phyloP scores from a whole-genome alignment of 2,329 filamentous ascomycete species.

The Phialophora chinensis region DNA sequence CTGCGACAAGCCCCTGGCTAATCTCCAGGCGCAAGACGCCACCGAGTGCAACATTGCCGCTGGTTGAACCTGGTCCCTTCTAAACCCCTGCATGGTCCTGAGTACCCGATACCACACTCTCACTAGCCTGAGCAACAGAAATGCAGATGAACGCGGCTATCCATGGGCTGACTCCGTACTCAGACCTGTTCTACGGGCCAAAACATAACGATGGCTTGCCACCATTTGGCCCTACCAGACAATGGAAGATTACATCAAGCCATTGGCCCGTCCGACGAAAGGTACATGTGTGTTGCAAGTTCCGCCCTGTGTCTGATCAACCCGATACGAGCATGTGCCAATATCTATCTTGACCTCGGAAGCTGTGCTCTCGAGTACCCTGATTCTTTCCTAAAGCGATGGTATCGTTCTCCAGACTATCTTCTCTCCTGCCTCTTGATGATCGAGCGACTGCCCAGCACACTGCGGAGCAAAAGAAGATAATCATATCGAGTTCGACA shows the following conservation, averaged over 20 bases:
- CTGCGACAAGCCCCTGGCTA: background rate
- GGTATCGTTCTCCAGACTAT: background rate
- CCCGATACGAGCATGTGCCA: background rate
- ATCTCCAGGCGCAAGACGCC: background rate
- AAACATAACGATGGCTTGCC: background rate
- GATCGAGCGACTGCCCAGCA: background rate
- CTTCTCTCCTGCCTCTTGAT: background rate
- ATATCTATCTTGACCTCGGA: background rate
- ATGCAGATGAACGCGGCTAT: background rate
- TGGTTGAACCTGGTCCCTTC: background rate
- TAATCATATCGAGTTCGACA: conserved; percentile 18
- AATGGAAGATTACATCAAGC: background rate
- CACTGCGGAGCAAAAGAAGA: conserved; percentile 18
- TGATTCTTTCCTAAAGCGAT: background rate
- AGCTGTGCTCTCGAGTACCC: background rate
- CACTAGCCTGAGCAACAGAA: background rate
- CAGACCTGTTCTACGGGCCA: background rate
- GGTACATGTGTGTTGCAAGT: background rate
- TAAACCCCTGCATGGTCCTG: background rate
- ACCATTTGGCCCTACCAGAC: background rate
- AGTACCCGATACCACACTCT: background rate
- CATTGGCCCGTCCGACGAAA: background rate
- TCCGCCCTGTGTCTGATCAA: background rate
- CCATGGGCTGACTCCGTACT: background rate
- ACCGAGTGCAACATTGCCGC: background rate